These are phyloP conservation scores for Stemphylium vesicarium DNA, from an alignment of 2,329 filamentous ascomycete species.

Conservation along the genomic window DNA sequence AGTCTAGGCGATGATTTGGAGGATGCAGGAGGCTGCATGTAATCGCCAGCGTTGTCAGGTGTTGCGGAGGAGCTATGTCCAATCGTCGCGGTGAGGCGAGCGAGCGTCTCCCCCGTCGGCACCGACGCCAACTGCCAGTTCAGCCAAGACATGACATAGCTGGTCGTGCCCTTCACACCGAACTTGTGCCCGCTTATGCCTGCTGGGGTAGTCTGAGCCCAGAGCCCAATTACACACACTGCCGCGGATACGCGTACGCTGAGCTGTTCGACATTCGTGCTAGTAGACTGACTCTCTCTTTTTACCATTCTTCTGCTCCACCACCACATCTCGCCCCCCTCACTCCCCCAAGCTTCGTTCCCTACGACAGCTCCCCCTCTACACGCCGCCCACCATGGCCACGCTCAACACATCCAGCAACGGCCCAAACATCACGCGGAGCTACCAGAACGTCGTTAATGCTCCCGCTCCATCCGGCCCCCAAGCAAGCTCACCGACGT, in stretches of 20 bases:
- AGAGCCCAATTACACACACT: constrained; percentile 13
- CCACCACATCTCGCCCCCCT: constrained; percentile 3
- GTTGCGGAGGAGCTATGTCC: constrained; percentile 10
- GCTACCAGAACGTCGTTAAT: constrained; percentile 71
- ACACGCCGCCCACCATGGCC: constrained; percentile 68
- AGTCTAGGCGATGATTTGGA: constrained; percentile 7
- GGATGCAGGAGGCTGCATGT: constrained; percentile 4
- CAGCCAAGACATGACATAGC: constrained; percentile 21
- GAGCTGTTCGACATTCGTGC: constrained; percentile 7
- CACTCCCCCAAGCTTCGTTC: constrained; percentile 6
- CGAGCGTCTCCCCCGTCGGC: constrained; percentile 10
- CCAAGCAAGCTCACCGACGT: constrained; percentile 74
- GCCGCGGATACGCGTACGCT: constrained; percentile 13
- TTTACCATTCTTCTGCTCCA: background rate
- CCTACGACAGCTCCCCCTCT: constrained; percentile 16
- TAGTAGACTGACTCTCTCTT: background rate
- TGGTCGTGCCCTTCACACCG: constrained; percentile 5
- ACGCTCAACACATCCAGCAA: constrained; percentile 64
- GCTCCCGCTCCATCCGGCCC: constrained; percentile 62
- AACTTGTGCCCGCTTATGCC: constrained; percentile 7
- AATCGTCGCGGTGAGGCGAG: constrained; percentile 15
- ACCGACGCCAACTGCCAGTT: background rate
- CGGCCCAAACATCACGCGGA: constrained; percentile 60
- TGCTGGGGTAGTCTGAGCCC: background rate
- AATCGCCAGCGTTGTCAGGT: constrained; percentile 4